Evolutionary conservation across 768 basidiomycete species (phyloP).

Genomic region (Boletus fagicola): DNA sequence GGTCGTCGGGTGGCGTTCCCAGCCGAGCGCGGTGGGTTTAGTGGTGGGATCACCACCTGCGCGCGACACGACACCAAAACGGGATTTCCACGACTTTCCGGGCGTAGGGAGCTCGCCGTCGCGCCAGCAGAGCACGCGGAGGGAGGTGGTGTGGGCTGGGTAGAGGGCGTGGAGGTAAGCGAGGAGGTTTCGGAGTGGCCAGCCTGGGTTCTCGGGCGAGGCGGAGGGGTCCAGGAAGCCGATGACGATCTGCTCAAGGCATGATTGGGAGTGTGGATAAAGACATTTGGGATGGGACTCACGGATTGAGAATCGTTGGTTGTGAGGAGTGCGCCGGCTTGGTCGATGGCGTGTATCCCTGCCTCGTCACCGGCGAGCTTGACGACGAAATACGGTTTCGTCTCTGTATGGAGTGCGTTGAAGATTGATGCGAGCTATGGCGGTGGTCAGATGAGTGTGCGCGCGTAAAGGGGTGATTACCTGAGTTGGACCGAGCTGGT

Average conservation of each 20-base stretch:
- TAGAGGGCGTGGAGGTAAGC: constrained; percentile 70
- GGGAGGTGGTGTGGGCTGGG: constrained; percentile 42
- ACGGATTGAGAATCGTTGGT: constrained; percentile 43
- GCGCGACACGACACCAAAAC: constrained; percentile 49
- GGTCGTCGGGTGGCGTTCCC: constrained; percentile 84
- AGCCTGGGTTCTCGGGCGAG: constrained; percentile 69
- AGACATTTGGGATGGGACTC: constrained; percentile 15
- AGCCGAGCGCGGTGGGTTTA: constrained; percentile 76
- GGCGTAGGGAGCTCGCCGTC: constrained; percentile 51
- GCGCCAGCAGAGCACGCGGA: constrained; percentile 78
- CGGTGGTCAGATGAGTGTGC: not conserved
- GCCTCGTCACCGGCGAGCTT: constrained; percentile 36
- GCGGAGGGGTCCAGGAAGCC: constrained; percentile 87
- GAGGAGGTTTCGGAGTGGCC: constrained; percentile 93
- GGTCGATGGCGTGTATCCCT: constrained; percentile 52
- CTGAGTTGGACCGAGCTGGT: constrained; percentile 41
- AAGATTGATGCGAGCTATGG: constrained; percentile 55
- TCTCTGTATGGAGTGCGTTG: constrained; percentile 41
- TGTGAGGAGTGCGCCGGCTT: constrained; percentile 58
- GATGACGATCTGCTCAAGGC: constrained; percentile 42
- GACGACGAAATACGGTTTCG: constrained; percentile 63
- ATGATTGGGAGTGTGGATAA: constrained; percentile 21
- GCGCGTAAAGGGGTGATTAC: constrained; percentile 30
- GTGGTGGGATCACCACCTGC: constrained; percentile 15
- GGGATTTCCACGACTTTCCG: constrained; percentile 55